Percentiles rank a stretch among this genome's conserved stretches.
These are phyloP conservation scores for Talaromyces proteolyticus DNA, from an alignment of 495 filamentous ascomycete species.

Conservation along the genomic window DNA sequence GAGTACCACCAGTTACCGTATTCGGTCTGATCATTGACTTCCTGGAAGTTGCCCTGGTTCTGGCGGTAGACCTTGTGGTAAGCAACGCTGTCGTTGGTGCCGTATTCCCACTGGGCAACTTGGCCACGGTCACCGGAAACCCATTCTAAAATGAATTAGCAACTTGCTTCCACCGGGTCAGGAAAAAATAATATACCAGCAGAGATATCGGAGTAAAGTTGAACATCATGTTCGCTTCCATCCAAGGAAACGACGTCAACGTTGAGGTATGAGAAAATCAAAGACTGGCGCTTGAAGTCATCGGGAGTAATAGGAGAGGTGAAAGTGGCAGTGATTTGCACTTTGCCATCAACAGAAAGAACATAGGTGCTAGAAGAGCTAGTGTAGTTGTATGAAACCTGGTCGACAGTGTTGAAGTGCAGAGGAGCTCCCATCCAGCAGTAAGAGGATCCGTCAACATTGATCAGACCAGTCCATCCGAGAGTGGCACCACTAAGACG, in stretches of 20 bases:
- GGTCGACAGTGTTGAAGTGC: constrained; percentile 30
- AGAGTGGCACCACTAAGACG: constrained; percentile 35
- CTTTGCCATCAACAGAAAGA: constrained; percentile 37
- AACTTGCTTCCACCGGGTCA: not conserved
- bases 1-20: constrained; percentile 58
- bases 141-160: constrained; percentile 41
- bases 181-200: constrained; percentile 36
- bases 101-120: constrained; percentile 50
- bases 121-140: constrained; percentile 44
- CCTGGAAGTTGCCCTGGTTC: constrained; percentile 47
- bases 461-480: constrained; percentile 52
- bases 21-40: constrained; percentile 47
- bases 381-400: constrained; percentile 50
- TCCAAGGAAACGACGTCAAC: constrained; percentile 48
- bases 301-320: constrained; percentile 51
- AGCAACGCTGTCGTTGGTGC: constrained; percentile 31
- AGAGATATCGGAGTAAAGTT: constrained; percentile 56
- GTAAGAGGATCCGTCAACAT: constrained; percentile 48
- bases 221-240: constrained; percentile 46
- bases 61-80: constrained; percentile 51
- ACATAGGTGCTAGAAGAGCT: constrained; percentile 54
- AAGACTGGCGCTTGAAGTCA: constrained; percentile 49
- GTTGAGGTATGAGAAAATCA: constrained; percentile 50
- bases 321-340: constrained; percentile 52
- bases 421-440: constrained; percentile 46